These are phyloP conservation scores for rapeseed (Brassica napus) DNA, from an alignment of 345 rosid species.

Conservation along the genomic window DNA sequence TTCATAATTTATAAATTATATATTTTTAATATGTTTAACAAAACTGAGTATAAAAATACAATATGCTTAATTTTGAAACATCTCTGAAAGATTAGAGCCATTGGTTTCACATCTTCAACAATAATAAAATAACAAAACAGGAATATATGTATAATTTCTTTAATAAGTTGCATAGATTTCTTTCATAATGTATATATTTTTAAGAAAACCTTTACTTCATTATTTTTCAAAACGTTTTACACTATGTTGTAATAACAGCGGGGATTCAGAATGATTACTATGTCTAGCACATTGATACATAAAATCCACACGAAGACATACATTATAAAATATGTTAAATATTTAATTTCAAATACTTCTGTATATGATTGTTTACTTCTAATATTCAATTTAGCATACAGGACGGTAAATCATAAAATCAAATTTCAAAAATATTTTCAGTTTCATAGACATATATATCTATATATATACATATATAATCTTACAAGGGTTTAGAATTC, in stretches of 20 bases:
- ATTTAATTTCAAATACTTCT: background rate
- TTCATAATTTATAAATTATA: background rate
- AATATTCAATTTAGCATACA: background rate
- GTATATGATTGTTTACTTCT: background rate
- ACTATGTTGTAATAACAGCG: background rate
- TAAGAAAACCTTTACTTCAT: background rate
- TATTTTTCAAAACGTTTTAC: background rate
- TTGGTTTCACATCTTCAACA: background rate
- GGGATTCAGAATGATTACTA: background rate
- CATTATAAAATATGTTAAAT: background rate
- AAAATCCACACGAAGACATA: background rate
- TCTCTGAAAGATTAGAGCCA: background rate
- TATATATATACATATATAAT: background rate
- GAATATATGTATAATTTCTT: background rate
- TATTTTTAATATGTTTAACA: background rate
- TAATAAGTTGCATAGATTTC: background rate
- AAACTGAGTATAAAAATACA: background rate
- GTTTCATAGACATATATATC: background rate
- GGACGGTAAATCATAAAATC: background rate
- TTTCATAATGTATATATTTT: background rate
- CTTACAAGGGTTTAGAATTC: background rate
- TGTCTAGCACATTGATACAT: background rate
- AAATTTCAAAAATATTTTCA: background rate
- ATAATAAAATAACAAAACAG: background rate
- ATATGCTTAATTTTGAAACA: background rate